These are phyloP conservation scores for Agroathelia rolfsii DNA, from an alignment of 1,284 basidiomycete species.

Conservation along the genomic window DNA sequence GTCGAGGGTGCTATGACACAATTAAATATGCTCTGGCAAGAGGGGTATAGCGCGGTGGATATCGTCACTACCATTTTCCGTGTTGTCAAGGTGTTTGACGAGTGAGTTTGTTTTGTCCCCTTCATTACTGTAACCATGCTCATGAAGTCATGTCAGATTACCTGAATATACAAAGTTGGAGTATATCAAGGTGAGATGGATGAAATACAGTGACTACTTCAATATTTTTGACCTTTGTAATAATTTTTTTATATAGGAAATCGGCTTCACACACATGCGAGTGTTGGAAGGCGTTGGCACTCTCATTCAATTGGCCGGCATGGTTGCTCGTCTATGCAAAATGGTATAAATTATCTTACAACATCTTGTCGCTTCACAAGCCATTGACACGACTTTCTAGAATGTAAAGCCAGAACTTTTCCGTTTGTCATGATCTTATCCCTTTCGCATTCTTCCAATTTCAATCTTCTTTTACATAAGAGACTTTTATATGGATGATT, in stretches of 20 bases:
- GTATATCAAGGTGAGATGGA: slow-evolving; percentile 75
- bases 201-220: no score
- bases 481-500: no score
- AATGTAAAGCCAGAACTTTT: slow-evolving; percentile 47
- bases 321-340: slow-evolving; percentile 82
- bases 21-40: slow-evolving; percentile 84
- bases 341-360: slow-evolving; percentile 37
- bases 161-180: slow-evolving; percentile 93
- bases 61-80: slow-evolving; percentile 95
- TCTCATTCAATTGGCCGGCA: slow-evolving; percentile 85
- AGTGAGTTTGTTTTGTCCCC: slow-evolving; percentile 38
- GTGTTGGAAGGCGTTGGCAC: slow-evolving; percentile 96
- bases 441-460: background rate
- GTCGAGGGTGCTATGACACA: slow-evolving; percentile 80
- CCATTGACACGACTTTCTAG: slow-evolving; percentile 25
- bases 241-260: slow-evolving; percentile 62
- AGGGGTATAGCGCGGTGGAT: slow-evolving; percentile 96
- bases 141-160: slow-evolving; percentile 35
- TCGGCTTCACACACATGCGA: slow-evolving; percentile 98
- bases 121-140: slow-evolving; percentile 12
- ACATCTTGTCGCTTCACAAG: slow-evolving; percentile 7
- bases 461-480: no score
- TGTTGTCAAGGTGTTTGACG: slow-evolving; percentile 92
- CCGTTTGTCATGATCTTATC: slow-evolving; percentile 24
- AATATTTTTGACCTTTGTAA: no score